Conservation (phyloP, 2,329 filamentous ascomycete species). For the Ramichloridium luteum region DNA sequence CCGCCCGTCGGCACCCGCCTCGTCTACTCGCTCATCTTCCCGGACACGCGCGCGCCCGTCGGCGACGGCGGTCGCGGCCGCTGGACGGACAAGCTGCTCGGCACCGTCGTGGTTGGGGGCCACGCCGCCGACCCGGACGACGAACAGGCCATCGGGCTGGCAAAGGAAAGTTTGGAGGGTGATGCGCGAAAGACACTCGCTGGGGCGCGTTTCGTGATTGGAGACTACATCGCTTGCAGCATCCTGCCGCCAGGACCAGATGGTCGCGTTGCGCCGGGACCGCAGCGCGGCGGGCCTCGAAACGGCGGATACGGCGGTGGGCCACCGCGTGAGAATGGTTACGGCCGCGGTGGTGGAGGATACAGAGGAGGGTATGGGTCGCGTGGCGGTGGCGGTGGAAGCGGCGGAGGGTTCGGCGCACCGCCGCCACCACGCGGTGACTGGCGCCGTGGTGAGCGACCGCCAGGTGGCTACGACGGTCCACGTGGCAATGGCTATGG, state of each 20-base stretch:
- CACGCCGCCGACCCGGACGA: constrained; percentile 24
- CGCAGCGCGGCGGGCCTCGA: constrained; percentile 30
- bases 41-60: constrained; percentile 49
- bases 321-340: constrained; percentile 17
- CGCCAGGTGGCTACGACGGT: constrained; percentile 20
- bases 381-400: constrained; percentile 14
- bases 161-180: constrained; percentile 31
- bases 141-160: constrained; percentile 23
- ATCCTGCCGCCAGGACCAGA: constrained; percentile 64
- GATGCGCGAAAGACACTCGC: constrained; percentile 61
- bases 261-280: constrained; percentile 55
- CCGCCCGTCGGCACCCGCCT: constrained; percentile 71
- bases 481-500: constrained; percentile 20
- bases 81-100: constrained; percentile 69
- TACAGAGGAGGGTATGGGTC: constrained; percentile 10
- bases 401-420: constrained; percentile 17
- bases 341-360: constrained; percentile 14
- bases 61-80: constrained; percentile 39
- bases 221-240: constrained; percentile 76
- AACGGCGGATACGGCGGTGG: constrained; percentile 23
- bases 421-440: constrained; percentile 24
- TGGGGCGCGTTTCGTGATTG: constrained; percentile 72
- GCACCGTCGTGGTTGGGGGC: constrained; percentile 61
- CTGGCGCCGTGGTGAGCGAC: constrained; percentile 29
- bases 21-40: constrained; percentile 77